These are phyloP conservation scores for Candida andamanensis DNA, from an alignment of 805 yeast species.

Conservation along the genomic window DNA sequence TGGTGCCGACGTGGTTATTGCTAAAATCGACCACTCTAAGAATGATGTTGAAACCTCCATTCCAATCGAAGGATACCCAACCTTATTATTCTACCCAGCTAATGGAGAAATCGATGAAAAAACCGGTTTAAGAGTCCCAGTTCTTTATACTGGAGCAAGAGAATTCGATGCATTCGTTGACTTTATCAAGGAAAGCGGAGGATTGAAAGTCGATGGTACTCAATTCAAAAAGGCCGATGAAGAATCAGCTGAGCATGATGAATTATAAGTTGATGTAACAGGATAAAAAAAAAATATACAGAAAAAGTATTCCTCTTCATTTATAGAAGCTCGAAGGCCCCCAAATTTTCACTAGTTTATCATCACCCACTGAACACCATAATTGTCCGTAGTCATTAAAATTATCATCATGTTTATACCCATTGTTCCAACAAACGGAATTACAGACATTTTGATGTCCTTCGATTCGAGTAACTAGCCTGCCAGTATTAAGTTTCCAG, in stretches of 20 bases:
- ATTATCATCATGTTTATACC: conserved; percentile 9
- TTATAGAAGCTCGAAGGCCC: conserved; percentile 24
- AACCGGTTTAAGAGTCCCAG: conserved; percentile 45
- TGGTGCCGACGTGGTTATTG: conserved; percentile 53
- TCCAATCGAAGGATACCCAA: conserved; percentile 86
- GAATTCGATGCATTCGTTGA: conserved; percentile 62
- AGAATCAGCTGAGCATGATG: conserved; percentile 30
- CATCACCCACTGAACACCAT: conserved; percentile 88
- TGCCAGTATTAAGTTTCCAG: conserved; percentile 73
- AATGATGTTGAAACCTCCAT: conserved; percentile 74
- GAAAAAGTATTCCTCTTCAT: not conserved
- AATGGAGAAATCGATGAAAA: conserved; percentile 37
- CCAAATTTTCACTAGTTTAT: conserved; percentile 66
- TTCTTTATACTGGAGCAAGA: conserved; percentile 67
- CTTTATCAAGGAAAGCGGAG: conserved; percentile 69
- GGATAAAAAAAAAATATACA: not conserved
- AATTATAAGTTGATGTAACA: conserved; percentile 22
- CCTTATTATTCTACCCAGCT: conserved; percentile 86
- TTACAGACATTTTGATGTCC: conserved; percentile 69
- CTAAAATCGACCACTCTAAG: conserved; percentile 82
- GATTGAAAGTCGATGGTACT: conserved; percentile 53
- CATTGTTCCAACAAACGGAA: conserved; percentile 68
- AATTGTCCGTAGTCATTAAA: conserved; percentile 36
- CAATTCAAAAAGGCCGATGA: conserved; percentile 20
- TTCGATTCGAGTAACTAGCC: conserved; percentile 52